phyloP scores from a whole-genome alignment of 768 basidiomycete species.

The Auricularia cornea region DNA sequence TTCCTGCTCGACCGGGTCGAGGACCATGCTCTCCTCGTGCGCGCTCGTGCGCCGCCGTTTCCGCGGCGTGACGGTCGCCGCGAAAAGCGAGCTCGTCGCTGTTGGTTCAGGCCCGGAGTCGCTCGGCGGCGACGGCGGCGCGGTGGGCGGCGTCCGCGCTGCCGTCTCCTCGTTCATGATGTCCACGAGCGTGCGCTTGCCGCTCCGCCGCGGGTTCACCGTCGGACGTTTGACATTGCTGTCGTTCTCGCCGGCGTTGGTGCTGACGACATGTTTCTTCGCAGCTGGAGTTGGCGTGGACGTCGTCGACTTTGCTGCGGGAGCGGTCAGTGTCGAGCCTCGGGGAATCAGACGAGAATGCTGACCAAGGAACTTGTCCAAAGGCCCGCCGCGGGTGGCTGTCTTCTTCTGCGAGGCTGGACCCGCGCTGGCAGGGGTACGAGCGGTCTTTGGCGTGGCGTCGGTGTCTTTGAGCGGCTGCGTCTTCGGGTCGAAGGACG shows the following conservation, averaged over 20 bases:
- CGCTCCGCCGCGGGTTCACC: constrained; percentile 37
- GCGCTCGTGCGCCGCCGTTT: constrained; percentile 2
- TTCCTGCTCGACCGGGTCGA: constrained; percentile 55
- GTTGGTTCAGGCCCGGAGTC: constrained; percentile 5
- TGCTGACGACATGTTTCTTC: constrained; percentile 8
- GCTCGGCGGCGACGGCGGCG: constrained; percentile 36
- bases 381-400: too few species aligned
- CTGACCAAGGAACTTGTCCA: too few species aligned
- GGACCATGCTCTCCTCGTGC: constrained; percentile 22
- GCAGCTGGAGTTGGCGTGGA: too few species aligned
- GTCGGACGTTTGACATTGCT: constrained; percentile 17
- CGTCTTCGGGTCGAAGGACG: constrained; percentile 46
- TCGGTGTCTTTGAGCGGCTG: constrained; percentile 33
- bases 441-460: too few species aligned
- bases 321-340: too few species aligned
- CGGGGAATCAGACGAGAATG: too few species aligned
- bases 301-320: too few species aligned
- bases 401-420: too few species aligned
- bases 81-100: constrained; percentile 16
- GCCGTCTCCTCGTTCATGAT: constrained; percentile 59
- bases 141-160: constrained; percentile 26
- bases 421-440: too few species aligned
- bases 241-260: constrained; percentile 2
- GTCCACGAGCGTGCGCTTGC: constrained; percentile 65
- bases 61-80: not conserved